Evolutionary conservation across 345 rosid species (phyloP), one percentile per base, ranked within the genome.

Genomic region (Citrus hindsii): DNA sequence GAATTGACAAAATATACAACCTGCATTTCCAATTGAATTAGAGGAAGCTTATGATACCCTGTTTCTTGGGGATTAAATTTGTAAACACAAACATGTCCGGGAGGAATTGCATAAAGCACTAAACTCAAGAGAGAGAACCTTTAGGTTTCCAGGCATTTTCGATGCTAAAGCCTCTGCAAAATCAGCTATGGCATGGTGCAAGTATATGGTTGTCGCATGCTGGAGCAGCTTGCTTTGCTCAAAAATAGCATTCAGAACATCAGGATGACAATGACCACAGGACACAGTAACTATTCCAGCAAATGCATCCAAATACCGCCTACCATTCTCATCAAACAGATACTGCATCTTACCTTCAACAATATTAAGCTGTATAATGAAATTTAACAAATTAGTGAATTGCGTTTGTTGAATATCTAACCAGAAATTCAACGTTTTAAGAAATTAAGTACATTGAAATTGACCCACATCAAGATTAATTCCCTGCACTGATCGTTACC

Each of bases 331-430:
- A 77, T 96, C 99, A 81, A 86, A 94, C 90, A 96, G 70, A 76
- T 96, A 96, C 32, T 94, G 98, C 99, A 96, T 96, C 88, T 92
- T 96, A 72, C 99, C 99, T 88, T 96, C 97, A 3, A 94, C 98
- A 24, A 96, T 96, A 76, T 94, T 96, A 71, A 96, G 78, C 98
- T 95, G 76, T 37, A 70, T 33, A 60, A 60, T 75, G 65, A 56
- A 59, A 24, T 22, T 28, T 6, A 65, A 33, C 22, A 42, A 40
- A 65, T 48, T 21, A 65, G 58, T 69, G 73, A 69, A 6, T 28
- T 42, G 3, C 1, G 32, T 70, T 28, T 38, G 61, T 24, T 71
- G 30, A 3, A 30, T 46, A 42, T 46, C 51, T 46, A 12, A 13
- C 51, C 18, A 68, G 32, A 68, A 68, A 28, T 40, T 13, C 55